These are phyloP conservation scores for Fusarium subtropicale DNA, from an alignment of 2,329 filamentous ascomycete species.

Conservation along the genomic window DNA sequence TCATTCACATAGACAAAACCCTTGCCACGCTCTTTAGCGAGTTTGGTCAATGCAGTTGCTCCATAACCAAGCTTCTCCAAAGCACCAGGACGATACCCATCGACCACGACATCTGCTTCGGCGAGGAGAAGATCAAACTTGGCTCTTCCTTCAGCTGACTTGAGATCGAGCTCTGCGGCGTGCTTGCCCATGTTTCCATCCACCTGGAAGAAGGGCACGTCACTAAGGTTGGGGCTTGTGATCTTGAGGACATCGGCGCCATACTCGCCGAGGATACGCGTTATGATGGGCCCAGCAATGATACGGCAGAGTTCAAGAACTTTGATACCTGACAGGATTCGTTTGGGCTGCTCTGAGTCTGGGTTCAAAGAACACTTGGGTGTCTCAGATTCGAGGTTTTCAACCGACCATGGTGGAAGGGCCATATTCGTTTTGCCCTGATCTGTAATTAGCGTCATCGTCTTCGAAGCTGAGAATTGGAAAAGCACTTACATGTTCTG, in stretches of 20 bases:
- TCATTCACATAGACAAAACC: slow-evolving; percentile 77
- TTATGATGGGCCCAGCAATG: slow-evolving; percentile 80
- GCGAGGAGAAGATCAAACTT: slow-evolving; percentile 69
- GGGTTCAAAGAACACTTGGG: slow-evolving; percentile 57
- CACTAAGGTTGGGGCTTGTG: slow-evolving; percentile 74
- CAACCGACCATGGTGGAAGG: slow-evolving; percentile 62
- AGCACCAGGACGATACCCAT: slow-evolving; percentile 76
- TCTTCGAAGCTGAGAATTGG: rapidly evolving
- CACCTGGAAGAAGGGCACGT: slow-evolving; percentile 78
- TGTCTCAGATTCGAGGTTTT: slow-evolving; percentile 62
- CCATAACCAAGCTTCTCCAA: slow-evolving; percentile 73
- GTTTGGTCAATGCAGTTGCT: slow-evolving; percentile 62
- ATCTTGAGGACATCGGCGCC: slow-evolving; percentile 80
- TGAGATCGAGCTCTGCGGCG: slow-evolving; percentile 72
- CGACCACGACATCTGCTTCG: slow-evolving; percentile 72
- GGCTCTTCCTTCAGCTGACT: slow-evolving; percentile 62
- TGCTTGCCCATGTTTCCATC: slow-evolving; percentile 80
- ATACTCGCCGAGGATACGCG: slow-evolving; percentile 77
- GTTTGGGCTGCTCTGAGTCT: slow-evolving; percentile 32
- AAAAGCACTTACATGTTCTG: slow-evolving; percentile 53
- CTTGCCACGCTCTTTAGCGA: slow-evolving; percentile 66
- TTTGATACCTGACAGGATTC: slow-evolving; percentile 69
- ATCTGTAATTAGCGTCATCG: not conserved
- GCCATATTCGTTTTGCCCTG: slow-evolving; percentile 60
- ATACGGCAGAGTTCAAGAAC: slow-evolving; percentile 81